Evolutionary conservation across 1,284 basidiomycete genomes (phyloP).

Genomic region (Ceratobasidium papillatum): DNA sequence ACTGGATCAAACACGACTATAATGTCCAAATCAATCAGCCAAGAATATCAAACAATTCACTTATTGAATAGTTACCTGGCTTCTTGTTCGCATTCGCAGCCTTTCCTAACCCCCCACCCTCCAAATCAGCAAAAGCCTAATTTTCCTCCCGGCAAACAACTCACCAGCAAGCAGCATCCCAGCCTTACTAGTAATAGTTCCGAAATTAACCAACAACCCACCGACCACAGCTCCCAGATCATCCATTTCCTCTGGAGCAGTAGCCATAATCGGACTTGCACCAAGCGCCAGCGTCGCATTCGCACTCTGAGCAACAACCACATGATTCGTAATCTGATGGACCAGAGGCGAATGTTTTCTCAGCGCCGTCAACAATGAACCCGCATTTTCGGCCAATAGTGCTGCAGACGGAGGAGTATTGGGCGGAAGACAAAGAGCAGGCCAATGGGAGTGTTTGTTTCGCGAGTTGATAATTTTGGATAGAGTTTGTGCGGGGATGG

Average conservation of each 20-base stretch:
- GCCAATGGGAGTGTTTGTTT: conserved; percentile 1
- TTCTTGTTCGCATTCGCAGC: conserved; percentile 75
- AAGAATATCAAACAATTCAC: background rate
- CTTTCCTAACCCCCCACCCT: background rate
- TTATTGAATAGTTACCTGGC: conserved; percentile 55
- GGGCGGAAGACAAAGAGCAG: conserved; percentile 21
- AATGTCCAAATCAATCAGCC: background rate
- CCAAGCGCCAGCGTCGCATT: conserved; percentile 91
- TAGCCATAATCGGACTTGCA: conserved; percentile 94
- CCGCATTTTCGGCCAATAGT: conserved; percentile 3
- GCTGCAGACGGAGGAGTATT: conserved; percentile 11
- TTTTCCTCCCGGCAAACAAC: conserved; percentile 41
- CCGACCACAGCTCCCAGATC: conserved; percentile 77
- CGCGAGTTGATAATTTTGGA: conserved; percentile 52
- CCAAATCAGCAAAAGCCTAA: conserved; percentile 34
- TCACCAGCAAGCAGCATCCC: conserved; percentile 86
- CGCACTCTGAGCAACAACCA: conserved; percentile 90
- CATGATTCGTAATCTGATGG: conserved; percentile 91
- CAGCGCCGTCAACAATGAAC: conserved; percentile 21
- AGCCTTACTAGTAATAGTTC: conserved; percentile 76
- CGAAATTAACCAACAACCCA: conserved; percentile 88
- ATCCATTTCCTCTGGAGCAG: conserved; percentile 81
- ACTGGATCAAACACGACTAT: conserved; percentile 90
- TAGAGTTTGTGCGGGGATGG: conserved; percentile 63
- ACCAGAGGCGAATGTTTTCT: conserved; percentile 70